Evolutionary conservation across 352 stramenopile species (phyloP), one percentile per base, ranked within the genome.

Genomic region (Phytophthora litchii): DNA sequence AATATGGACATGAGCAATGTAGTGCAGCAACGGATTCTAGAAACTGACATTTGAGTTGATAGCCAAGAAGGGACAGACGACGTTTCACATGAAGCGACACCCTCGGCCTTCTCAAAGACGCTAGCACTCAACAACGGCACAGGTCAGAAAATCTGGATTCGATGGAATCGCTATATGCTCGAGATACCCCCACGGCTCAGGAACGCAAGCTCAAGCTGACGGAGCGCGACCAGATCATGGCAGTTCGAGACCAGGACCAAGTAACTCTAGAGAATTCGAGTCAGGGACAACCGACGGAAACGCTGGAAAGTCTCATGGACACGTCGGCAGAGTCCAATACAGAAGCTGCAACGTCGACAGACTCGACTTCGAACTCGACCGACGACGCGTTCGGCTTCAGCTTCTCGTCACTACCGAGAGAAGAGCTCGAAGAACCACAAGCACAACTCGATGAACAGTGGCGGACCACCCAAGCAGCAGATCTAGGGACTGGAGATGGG

Each of bases 101-200:
- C 54, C 41, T 64, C 43, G 42, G 50, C 14, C 20, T 31, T 29
- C 23, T 27, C 23, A 27, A 27, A 27, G 10, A 34, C 29, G 29
- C 29, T 12, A 7, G 32, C 36, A 72, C 31, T 67, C 19, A 38
- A 35, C 54, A 54, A 66, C 49, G 38, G n/a, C 42, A 43, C 35
- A 40, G 23, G 55, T 51, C 25, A 49, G 38, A 40, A 56, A 32
- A 11, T 47, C 32, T 38, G 21, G 52, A 49, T 21, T 55, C n/a
- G 20, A 74, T 74, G 66, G 66, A 74, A 60, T 74, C 66, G 32
- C 61, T 74, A 2, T 74, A 72, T 37, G 66, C 61, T 46, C 66
- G 60, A 32, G 59, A 73, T 21, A 73, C 64, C 6, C 64, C 64
- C 29, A 73, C 59, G 12, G 51, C 55, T 11, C 51, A 61, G 20